Evolutionary conservation across 352 stramenopile species (phyloP), one percentile per base, ranked within the genome.

Genomic region (Phytophthora foliorum): DNA sequence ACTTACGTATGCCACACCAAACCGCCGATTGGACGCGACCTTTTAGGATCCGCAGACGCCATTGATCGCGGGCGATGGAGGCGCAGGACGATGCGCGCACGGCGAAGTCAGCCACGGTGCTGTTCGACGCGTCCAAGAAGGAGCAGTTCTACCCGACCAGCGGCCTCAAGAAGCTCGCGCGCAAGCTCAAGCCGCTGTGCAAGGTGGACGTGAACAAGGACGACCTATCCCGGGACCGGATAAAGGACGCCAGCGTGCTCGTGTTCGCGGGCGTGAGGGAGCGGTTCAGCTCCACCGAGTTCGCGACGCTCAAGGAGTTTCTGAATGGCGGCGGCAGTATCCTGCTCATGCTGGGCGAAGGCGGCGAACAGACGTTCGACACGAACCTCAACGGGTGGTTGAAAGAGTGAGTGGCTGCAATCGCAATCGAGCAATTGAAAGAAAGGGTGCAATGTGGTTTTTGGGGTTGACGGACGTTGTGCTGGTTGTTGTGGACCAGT

Each of bases 171-270:
- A 97, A 97, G 69, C 88, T 98, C 55, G 92, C 89, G 55, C 83
- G 95, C 29, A 90, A 96, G 60, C 90, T 99, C 68, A 93, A 97
- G 57, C 67, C 80, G 36, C 72, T 77, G 10, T 90, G 85, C 57
- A 98, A 98, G 62, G 92, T 98, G 60, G 81, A 95, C 50, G 80
- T 93, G 56, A 99, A 98, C 88, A 98, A 98, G 82, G 94, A 98
- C 64, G 90, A 98, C 49, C 63, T 99, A 17, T 93, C 87, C 10
- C 77, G 79, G 32, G 89, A 97, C 67, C 75, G 86, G 56, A 93
- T 98, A 80, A 91, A 93, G 58, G 84, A 97, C 60, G 90, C 89
- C 3, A 86, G 80, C 54, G 67, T 97, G 38, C 73, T 99, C 14
- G 86, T 98, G 36, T 97, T 98, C 72, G 95, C 90, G 7, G 89